phyloP scores from a whole-genome alignment of 2,329 filamentous ascomycete genomes.

The Nemania diffusa region DNA sequence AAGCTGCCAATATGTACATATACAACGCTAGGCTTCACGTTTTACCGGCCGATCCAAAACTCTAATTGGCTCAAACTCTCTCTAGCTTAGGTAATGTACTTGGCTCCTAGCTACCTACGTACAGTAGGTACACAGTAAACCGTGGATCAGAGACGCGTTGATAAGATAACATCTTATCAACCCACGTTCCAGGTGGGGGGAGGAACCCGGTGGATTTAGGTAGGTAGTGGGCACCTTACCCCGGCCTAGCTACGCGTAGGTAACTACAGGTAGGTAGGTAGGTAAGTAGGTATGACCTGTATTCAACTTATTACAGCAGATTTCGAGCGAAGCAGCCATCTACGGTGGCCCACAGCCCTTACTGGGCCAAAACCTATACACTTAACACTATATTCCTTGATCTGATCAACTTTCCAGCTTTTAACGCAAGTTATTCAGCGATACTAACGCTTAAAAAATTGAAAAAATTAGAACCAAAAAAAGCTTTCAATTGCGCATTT shows the following conservation, averaged over 20 bases:
- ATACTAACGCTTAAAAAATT: too few species aligned
- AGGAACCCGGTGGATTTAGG: not conserved
- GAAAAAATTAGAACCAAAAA: too few species aligned
- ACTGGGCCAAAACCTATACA: too few species aligned
- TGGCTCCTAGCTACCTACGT: not conserved
- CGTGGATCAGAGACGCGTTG: constrained; percentile 19
- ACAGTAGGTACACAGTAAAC: not conserved
- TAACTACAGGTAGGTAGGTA: too few species aligned
- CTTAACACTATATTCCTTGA: too few species aligned
- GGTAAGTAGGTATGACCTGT: not conserved
- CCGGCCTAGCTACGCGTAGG: too few species aligned
- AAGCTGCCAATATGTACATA: constrained; percentile 42
- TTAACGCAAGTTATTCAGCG: too few species aligned
- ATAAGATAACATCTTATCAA: constrained; percentile 24
- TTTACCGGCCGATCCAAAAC: constrained; percentile 35
- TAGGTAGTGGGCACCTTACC: too few species aligned
- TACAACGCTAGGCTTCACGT: constrained; percentile 48
- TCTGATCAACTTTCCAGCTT: too few species aligned
- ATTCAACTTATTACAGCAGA: not conserved
- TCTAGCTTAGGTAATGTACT: constrained; percentile 3
- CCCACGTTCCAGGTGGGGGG: not conserved
- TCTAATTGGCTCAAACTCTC: constrained; percentile 35
- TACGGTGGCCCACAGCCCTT: too few species aligned
- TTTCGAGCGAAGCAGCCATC: not conserved
- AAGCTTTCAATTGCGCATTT: too few species aligned